Evolutionary conservation across 306 rosid species (phyloP).

Genomic region (Acacia acuminata): DNA sequence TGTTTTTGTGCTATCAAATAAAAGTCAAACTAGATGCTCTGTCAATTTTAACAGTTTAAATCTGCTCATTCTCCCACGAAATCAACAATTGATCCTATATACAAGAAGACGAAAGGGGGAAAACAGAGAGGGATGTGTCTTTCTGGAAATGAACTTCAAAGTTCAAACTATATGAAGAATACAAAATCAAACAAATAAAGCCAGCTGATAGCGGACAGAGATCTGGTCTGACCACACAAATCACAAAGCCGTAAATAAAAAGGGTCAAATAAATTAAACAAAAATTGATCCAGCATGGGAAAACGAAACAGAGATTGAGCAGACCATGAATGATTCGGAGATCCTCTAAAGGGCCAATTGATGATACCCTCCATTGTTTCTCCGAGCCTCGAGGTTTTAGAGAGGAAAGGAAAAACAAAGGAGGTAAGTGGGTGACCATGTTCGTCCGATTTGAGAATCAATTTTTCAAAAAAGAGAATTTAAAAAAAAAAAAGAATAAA

Average conservation of each 20-base stretch:
- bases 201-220: not conserved
- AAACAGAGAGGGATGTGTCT: not conserved
- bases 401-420: not conserved
- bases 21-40: not conserved
- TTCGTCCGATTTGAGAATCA: not conserved
- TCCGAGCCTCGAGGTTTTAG: not conserved
- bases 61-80: not conserved
- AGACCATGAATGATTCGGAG: conserved; percentile 31
- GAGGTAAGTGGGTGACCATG: not conserved
- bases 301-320: conserved; percentile 12
- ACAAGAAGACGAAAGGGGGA: not conserved
- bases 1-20: not conserved
- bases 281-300: not conserved
- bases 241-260: not conserved
- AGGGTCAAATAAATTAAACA: not conserved
- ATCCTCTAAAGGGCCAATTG: not conserved
- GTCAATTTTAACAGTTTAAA: not conserved
- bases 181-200: not conserved
- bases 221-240: not conserved
- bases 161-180: not conserved
- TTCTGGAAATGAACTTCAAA: not conserved
- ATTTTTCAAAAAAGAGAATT: not conserved
- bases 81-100: not conserved
- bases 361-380: conserved; percentile 11
- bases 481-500: not conserved